Evolutionary conservation across 352 stramenopile genomes (phyloP), one percentile per base, ranked within the genome.

Genomic region (Phytophthora pinifolia): DNA sequence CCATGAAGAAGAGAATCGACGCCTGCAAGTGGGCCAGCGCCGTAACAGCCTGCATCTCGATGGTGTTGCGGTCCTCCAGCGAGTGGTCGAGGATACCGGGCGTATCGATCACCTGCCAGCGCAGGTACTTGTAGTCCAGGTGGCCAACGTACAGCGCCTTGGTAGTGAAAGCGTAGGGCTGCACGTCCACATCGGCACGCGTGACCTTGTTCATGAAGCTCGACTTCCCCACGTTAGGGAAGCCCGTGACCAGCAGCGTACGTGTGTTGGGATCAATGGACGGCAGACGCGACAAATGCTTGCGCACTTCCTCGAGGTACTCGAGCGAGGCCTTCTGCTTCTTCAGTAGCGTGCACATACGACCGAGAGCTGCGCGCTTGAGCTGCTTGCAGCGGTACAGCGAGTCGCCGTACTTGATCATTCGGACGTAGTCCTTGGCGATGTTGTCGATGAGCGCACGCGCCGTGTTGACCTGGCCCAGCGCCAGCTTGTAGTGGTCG

Each of bases 161-260:
- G 67, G 98, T 99, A 25, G 98, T 99, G 70, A 99, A 99, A 4
- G 98, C 98, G 74, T 96, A 96, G 6, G 98, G 98, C 77, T 99
- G 97, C 35, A 99, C 98, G 59, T 99, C 98, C 27, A 99, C 97
- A 60, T 99, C 98, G 17, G 97, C 98, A 27, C 97, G 78, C 12
- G 98, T 99, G 38, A 99, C 97, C 79, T 99, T 99, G 88, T 99
- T 99, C 97, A 99, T 99, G 75, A 99, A 99, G 67, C 88, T 98
- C 22, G 90, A 98, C 79, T 99, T 99, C 49, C 98, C 98, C n/a
- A 99, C 98, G 68, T 99, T 99, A 20, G 98, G 98, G 68, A 97
- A 99, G 36, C 98, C 98, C 55, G 94, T 99, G 65, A 99, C 92
- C 13, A 99, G 80, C 42, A 99, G 73, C 29, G 97, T 99, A 38